These are phyloP conservation scores for Paxillus ammoniavirescens DNA, from an alignment of 768 basidiomycete genomes.

Conservation along the genomic window DNA sequence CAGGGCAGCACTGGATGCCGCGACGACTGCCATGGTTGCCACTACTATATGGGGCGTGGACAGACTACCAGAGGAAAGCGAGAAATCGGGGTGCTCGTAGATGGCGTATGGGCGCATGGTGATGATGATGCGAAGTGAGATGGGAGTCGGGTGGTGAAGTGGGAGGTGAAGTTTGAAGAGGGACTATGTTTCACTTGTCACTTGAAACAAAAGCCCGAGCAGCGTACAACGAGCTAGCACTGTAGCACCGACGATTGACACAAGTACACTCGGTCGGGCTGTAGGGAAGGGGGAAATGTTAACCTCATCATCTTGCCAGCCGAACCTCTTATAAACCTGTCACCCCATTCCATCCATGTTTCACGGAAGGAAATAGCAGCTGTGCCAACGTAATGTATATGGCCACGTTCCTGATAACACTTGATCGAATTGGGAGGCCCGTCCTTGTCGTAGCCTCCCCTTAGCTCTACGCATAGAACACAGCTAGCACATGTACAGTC, in stretches of 20 bases:
- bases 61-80: slow-evolving; percentile 24
- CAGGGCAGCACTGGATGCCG: slow-evolving; percentile 32
- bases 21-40: slow-evolving; percentile 27
- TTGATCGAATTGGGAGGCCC: too few species aligned
- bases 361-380: too few species aligned
- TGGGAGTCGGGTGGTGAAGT: not conserved
- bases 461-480: too few species aligned
- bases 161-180: not conserved
- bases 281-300: not conserved
- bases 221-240: not conserved
- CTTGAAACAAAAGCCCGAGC: not conserved
- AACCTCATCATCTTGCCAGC: not conserved
- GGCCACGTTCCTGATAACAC: too few species aligned
- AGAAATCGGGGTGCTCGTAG: slow-evolving; percentile 34
- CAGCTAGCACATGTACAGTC: too few species aligned
- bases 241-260: not conserved
- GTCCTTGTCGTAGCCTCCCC: too few species aligned
- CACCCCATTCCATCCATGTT: too few species aligned
- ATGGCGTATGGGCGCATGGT: slow-evolving; percentile 33
- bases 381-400: too few species aligned
- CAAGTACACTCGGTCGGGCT: not conserved
- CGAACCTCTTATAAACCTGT: not conserved
- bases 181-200: not conserved
- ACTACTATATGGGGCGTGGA: slow-evolving; percentile 24
- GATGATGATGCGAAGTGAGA: not conserved